These are phyloP conservation scores for Quercus lobata DNA, from an alignment of 331 rosid species.

Conservation along the genomic window DNA sequence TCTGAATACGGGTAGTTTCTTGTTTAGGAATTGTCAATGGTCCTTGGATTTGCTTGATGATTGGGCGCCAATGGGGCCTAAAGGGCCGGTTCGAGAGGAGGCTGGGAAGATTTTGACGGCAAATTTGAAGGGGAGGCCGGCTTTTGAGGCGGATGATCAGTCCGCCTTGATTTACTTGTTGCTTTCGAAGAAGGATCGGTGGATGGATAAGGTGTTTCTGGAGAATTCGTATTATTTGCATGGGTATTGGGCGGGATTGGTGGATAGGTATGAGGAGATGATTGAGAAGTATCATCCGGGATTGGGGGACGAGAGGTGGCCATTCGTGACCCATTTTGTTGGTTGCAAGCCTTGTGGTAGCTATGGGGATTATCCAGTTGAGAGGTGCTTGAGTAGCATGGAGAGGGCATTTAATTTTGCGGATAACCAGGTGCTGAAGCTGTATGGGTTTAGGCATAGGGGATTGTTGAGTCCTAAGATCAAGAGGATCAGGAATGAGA, in stretches of 20 bases:
- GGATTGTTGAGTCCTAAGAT: slow-evolving; percentile 73
- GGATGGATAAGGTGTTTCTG: slow-evolving; percentile 89
- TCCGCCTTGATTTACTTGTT: slow-evolving; percentile 84
- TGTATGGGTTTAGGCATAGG: slow-evolving; percentile 87
- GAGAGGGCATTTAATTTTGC: slow-evolving; percentile 98
- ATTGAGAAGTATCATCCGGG: slow-evolving; percentile 94
- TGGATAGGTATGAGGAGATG: slow-evolving; percentile 97
- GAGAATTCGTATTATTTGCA: slow-evolving; percentile 91
- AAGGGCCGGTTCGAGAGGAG: slow-evolving; percentile 78
- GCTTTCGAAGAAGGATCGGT: slow-evolving; percentile 71
- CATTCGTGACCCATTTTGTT: slow-evolving; percentile 94
- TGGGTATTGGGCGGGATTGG: slow-evolving; percentile 96
- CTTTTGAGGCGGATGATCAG: slow-evolving; percentile 94
- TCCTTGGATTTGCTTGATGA: slow-evolving; percentile 92
- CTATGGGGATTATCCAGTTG: slow-evolving; percentile 96
- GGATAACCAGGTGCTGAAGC: slow-evolving; percentile 84
- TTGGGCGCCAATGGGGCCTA: slow-evolving; percentile 99
- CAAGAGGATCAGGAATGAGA: slow-evolving; percentile 66
- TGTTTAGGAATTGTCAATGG: slow-evolving; percentile 95
- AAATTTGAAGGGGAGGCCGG: slow-evolving; percentile 84
- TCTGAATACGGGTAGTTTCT: slow-evolving; percentile 80
- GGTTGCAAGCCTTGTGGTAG: slow-evolving; percentile 99
- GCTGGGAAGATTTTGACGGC: slow-evolving; percentile 86
- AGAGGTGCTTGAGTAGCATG: slow-evolving; percentile 89
- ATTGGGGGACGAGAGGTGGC: slow-evolving; percentile 97